Base-by-base conservation (phyloP, 257 asterid genomes). In the Pogostemon cablin region DNA sequence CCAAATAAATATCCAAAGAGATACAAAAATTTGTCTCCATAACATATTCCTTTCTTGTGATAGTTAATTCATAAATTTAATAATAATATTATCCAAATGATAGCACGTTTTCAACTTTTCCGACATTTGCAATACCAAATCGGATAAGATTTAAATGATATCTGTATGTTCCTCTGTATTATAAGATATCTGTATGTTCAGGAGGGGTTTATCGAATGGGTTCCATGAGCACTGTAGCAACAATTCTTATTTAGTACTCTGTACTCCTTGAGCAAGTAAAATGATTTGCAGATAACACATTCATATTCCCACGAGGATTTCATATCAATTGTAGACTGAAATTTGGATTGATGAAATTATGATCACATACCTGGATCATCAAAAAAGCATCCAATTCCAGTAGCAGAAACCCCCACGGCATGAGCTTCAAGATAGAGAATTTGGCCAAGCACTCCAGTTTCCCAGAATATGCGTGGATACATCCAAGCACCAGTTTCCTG, bases 381-480 rank as follows among this genome's bases (percentile, higher is more conserved):
- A 74, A 93, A 93, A 74, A 86, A 91, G 82, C 99, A 93, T 56
- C 97, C 99, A 46, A 93, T 93, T 39, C 99, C 99, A 48, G 96
- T 91, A 61, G 99, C 96, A 75, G 99, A 93, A 62, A 93, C 59
- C 56, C 97, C 97, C 52, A 87, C 89, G 7, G 96, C 96, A 81
- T 89, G 96, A 1, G 99, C 88, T 84, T 93, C 99, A 5, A 93
- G 96, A 75, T 93, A 91, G 46, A 91, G 79, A 72, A 93, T 89
- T 82, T 93, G 99, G 48, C 99, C 99, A 42, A 93, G 96, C 58
- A 93, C 96, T 76, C 99, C 99, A 43, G 95, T 91, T 80, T 93
- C 99, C 97, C 99, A 93, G 76, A 93, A 93, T 56, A 91, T 71
- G 48, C 96, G 88, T 25, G 97, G 97, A 83, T 93, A 93, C 97